Evolutionary conservation across 345 rosid genomes (phyloP).

Genomic region (Turritis glabra): DNA sequence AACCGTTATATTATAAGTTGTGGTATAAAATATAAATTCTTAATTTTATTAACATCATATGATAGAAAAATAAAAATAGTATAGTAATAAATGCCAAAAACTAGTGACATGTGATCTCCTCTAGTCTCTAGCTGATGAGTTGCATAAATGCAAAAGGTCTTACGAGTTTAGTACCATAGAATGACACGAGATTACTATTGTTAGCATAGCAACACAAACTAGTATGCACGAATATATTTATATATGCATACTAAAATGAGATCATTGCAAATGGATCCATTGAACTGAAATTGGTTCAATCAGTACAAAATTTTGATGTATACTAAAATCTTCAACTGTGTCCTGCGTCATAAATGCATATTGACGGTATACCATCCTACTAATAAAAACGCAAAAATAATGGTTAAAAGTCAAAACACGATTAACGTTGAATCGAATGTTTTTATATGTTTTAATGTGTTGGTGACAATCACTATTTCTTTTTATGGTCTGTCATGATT

Average conservation of each 20-base stretch:
- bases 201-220: background rate
- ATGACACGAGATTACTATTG: background rate
- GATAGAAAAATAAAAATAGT: background rate
- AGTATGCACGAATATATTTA: background rate
- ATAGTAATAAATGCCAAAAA: constrained; percentile 15
- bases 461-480: background rate
- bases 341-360: background rate
- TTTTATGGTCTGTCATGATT: background rate
- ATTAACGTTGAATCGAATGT: background rate
- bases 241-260: background rate
- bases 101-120: constrained; percentile 35
- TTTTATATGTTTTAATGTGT: background rate
- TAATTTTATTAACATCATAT: background rate
- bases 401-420: constrained; percentile 9
- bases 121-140: constrained; percentile 31
- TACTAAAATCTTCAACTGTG: background rate
- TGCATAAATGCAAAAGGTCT: constrained; percentile 19
- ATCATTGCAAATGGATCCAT: background rate
- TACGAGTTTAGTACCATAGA: background rate
- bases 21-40: background rate
- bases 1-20: background rate
- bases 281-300: background rate
- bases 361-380: constrained; percentile 8
- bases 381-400: background rate
- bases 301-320: background rate